Percentiles rank a stretch among this genome's conserved stretches.
Evolutionary conservation across 345 rosid genomes (phyloP).

Genomic region (Jatropha curcas): DNA sequence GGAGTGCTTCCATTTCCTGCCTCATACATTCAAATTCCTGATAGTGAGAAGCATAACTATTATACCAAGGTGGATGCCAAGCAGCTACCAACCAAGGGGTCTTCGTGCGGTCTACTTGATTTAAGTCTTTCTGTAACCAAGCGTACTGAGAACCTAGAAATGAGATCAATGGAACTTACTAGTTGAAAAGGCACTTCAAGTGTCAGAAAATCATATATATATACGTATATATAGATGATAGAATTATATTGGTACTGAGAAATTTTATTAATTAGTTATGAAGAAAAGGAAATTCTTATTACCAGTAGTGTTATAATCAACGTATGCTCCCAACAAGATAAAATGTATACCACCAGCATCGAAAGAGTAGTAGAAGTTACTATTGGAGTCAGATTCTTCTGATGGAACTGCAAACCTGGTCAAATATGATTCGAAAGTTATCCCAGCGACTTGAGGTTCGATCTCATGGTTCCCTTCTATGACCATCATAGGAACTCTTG

Average conservation of each 20-base stretch:
- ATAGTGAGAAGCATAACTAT: conserved; percentile 77
- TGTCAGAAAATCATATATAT: no score
- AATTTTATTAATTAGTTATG: neutral
- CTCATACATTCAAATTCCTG: conserved; percentile 97
- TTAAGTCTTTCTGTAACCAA: conserved; percentile 74
- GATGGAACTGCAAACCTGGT: conserved; percentile 77
- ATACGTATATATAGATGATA: no score
- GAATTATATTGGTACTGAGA: neutral
- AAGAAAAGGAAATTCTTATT: conserved; percentile 8
- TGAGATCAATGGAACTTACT: conserved; percentile 4
- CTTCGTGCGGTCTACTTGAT: conserved; percentile 45
- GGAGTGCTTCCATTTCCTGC: conserved; percentile 79
- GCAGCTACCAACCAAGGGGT: conserved; percentile 88
- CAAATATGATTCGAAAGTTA: conserved; percentile 70
- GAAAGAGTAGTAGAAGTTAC: conserved; percentile 80
- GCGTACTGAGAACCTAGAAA: conserved; percentile 61
- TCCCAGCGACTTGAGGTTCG: conserved; percentile 66
- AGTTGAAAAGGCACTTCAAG: neutral
- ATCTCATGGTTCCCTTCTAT: conserved; percentile 89
- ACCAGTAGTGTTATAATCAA: conserved; percentile 71
- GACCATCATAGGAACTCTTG: conserved; percentile 87
- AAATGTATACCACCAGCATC: conserved; percentile 84
- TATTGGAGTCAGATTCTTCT: conserved; percentile 65
- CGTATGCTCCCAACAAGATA: conserved; percentile 82
- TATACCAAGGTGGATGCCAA: conserved; percentile 92